Base-by-base conservation (phyloP, 139 green algal genomes). In the Chlamydomonas asymmetrica region DNA sequence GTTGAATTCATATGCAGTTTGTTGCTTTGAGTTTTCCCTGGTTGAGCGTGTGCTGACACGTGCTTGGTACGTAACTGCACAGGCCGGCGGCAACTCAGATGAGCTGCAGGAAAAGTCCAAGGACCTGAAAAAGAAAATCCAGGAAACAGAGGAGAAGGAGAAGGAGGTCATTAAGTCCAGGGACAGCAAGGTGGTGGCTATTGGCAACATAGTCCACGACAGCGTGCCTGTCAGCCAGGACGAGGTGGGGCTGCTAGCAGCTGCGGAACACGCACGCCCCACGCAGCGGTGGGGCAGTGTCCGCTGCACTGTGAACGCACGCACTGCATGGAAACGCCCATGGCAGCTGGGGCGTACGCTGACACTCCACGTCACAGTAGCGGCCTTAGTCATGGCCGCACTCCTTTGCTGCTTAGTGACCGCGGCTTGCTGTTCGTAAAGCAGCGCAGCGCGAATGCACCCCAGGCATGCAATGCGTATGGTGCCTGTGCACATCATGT, bases 181-280 rank as follows among this genome's bases (percentile, higher is more conserved):
- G 2, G 95, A 98, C 72, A 71, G 67, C 49, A 87, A 88, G 18
- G 45, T 99, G 40, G 45, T 83, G 7, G 57, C 78, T n/a, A 97
- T 99, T 56, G 97, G 97, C 60, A 99, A 99, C 88, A 68, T 98
- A 31, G 96, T 99, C 79, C 96, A 98, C 76, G 92, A 98, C 83
- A 90, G 71, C 48, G 96, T 99, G 60, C 94, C 96, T 18, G 74
- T 99, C 40, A 85, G 74, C 66, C 74, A 98, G 62, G 89, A 99
- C 78, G 97, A 99, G 90, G 89, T 97, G 63, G 3, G 75, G 0
- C 2, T 35, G 49, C 3, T 20, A 49, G 34, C 37, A 48, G 62
- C 62, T 52, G 62, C 35, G 13, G 62, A 16, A 66, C 27, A 66
- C 32, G 60, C 29, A 66, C 25, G 60, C n/a, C 60, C 16, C 60